Evolutionary conservation across 1,284 basidiomycete species (phyloP), one percentile per base, ranked within the genome.

Genomic region (Bondarzewia mesenterica): DNA sequence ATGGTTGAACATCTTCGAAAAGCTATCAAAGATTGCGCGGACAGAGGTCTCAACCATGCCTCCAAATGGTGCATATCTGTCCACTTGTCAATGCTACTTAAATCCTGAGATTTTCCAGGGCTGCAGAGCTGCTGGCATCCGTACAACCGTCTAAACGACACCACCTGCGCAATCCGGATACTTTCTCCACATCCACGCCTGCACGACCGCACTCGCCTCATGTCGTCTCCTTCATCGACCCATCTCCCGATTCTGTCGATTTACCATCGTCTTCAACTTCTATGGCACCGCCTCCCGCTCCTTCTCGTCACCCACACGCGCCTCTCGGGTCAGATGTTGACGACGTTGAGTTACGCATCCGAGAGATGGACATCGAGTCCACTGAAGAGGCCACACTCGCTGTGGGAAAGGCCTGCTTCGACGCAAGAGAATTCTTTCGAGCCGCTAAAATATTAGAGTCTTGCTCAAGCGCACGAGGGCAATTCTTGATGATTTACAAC

Each of bases 401-500:
- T 51, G 74, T 88, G 22, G 93, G 90, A 1, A 85, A 84, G 53
- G 71, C 80, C 7, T 86, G 84, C 58, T 80, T 92, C 55, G 83
- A 92, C 53, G 72, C 81, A 18, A 85, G 86, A 54, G 92, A 98
- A 59, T 86, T 87, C 56, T 74, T 82, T 48, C 77, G 93, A 52
- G 89, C 85, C 36, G 77, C 80, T 6, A 77, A 83, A 57, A 66
- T 80, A 47, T 66, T 96, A 42, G 69, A 71, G 40, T 67, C 72
- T 10, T 87, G 85, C 55, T 75, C 63, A 55, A 85, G 86, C 51
- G 67, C 80, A 22, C 88, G 87, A 58, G 84, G 85, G 1, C 72
- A 72, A 16, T 98, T 97, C 64, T 61, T 98, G 55, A 74, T 75
- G 44, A 67, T 85, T 32, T 98, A 98, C 62, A 79, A 88, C 50